Evolutionary conservation across 202 grass and related monocot genomes (phyloP).

Genomic region (Dendrocalamus latiflorus): DNA sequence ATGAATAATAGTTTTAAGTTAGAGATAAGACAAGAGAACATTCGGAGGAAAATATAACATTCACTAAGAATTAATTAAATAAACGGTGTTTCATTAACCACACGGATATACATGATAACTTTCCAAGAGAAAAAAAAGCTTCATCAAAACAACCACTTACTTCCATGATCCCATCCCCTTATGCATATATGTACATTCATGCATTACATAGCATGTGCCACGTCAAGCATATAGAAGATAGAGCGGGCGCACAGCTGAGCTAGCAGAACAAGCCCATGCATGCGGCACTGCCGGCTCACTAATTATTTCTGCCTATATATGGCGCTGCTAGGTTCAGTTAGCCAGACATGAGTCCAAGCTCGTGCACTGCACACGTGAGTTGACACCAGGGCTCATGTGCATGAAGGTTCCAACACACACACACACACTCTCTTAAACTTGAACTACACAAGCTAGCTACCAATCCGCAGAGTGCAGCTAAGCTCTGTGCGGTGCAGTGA

Average conservation of each 20-base stretch:
- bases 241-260: slow-evolving; percentile 2
- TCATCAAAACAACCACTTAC: neutral
- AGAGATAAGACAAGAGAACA: neutral
- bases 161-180: neutral
- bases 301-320: slow-evolving; percentile 36
- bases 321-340: slow-evolving; percentile 11
- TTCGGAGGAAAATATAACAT: neutral
- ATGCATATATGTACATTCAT: neutral
- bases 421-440: slow-evolving; percentile 4
- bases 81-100: neutral
- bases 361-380: slow-evolving; percentile 50
- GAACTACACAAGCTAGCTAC: neutral
- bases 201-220: neutral
- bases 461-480: neutral
- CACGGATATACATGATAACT: neutral
- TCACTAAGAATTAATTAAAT: neutral
- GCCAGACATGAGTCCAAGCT: slow-evolving; percentile 41
- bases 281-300: slow-evolving; percentile 24
- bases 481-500: neutral
- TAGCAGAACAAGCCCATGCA: slow-evolving; percentile 42
- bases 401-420: slow-evolving; percentile 46
- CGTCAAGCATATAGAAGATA: slow-evolving; percentile 20
- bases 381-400: slow-evolving; percentile 33
- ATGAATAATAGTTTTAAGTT: neutral
- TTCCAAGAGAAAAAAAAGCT: neutral